Base-by-base conservation (phyloP, 2,329 filamentous ascomycete genomes). In the Sclerotinia subarctica region DNA sequence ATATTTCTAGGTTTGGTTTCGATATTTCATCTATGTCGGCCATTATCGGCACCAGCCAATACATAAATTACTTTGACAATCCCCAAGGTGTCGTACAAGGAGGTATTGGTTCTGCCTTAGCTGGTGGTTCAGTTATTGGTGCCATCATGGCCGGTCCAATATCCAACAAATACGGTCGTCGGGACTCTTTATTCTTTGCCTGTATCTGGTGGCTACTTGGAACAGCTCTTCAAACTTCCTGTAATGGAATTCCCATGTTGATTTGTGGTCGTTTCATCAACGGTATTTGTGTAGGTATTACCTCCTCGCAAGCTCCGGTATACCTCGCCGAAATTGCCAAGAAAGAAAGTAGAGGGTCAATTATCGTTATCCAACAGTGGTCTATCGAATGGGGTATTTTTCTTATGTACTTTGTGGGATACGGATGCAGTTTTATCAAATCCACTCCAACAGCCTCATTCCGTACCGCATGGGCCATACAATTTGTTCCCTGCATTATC, bases 361-460 rank as follows among this genome's bases (percentile, higher is more conserved):
- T 93, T 35, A 88, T 93, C n/a, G 87, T 88, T 57, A 84, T 86
- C 47, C 89, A 92, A 77, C 90, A 93, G 75, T 89, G 71, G 82
- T 88, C 89, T 35, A 92, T 93, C 69, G 90, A 90, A 71, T 90
- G 83, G 83, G 88, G 86, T 71, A 89, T 68, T 21, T 58, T 68
- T 44, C 57, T 90, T 72, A 90, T 90, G 86, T 90, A 89, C 80
- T 88, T 87, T 75, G 85, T 90, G 77, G 84, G 85, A 29, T 68
- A 68, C 21, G 66, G 66, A n/a, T 68, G 66, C 70, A 80, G 79
- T 21, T 82, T 79, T 68, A 78, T 84, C 64, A 51, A 51, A 13
- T 24, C 53, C 6, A 68, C 76, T 0, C 80, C 82, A 7, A 73
- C 79, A 0, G 79, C 81, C 1, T 80, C 83, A 5, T 87, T 86